Conservation (phyloP, 2,329 filamentous ascomycete species). For the Tolypocladium endophyticum region DNA sequence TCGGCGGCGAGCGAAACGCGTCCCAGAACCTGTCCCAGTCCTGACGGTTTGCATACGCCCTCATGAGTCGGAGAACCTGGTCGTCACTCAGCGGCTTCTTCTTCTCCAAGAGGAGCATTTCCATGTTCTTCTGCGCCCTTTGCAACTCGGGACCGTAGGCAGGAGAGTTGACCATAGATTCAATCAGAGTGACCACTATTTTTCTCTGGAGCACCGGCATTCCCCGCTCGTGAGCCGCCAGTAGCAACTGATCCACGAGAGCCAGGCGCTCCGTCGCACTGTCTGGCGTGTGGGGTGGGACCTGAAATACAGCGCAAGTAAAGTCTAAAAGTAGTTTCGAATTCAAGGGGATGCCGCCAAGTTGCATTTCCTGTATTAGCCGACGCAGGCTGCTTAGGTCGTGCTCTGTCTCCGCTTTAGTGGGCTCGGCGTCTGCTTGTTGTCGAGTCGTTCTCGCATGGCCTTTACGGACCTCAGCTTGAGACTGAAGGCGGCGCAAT, state of each 20-base stretch:
- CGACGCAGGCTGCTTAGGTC: conserved; percentile 12
- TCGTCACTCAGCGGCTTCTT: conserved; percentile 26
- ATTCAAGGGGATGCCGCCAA: conserved; percentile 23
- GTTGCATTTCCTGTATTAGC: conserved; percentile 27
- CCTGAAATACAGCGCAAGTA: conserved; percentile 26
- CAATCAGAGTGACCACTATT: conserved; percentile 38
- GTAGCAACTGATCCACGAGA: conserved; percentile 31
- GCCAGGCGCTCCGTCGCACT: conserved; percentile 19
- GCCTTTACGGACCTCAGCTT: background rate
- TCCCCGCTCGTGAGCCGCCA: conserved; percentile 34
- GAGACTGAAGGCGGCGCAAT: conserved; percentile 11
- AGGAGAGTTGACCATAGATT: conserved; percentile 22
- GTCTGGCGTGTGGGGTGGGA: conserved; percentile 8
- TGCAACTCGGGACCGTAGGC: conserved; percentile 21
- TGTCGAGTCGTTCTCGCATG: background rate
- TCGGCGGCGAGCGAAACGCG: conserved; percentile 44
- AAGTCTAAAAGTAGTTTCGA: conserved; percentile 24
- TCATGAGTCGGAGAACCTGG: conserved; percentile 30
- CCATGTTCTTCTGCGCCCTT: conserved; percentile 32
- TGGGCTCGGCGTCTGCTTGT: background rate
- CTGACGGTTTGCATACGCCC: conserved; percentile 31
- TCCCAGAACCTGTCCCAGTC: conserved; percentile 52
- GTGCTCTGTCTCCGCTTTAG: background rate
- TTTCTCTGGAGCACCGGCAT: conserved; percentile 31
- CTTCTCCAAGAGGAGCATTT: conserved; percentile 29